Evolutionary conservation across 495 filamentous ascomycete genomes (phyloP), one percentile per base, ranked within the genome.

Genomic region (Cryomyces minteri): DNA sequence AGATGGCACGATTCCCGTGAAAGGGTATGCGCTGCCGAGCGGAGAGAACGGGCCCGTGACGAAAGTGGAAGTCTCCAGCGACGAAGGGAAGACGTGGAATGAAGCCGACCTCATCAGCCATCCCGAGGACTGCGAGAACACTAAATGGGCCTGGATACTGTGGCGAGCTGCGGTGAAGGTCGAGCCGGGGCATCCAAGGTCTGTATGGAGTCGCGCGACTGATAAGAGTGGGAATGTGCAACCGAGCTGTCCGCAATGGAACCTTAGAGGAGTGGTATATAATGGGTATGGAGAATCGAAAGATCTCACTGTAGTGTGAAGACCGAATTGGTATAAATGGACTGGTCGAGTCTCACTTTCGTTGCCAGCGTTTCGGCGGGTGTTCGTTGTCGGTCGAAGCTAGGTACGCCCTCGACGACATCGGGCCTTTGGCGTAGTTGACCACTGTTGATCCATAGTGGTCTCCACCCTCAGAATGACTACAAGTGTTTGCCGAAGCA

Each of bases 251-350:
- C 62, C 67, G 9, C 53, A 63, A 48, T 78, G 74, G 74, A 77
- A 76, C 55, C 54, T 71, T 41, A 62, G 76, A 39, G 75, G 76
- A 4, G 71, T 79, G 6, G 71, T 62, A 40, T 79, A 77, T 58
- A 71, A 72, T 58, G 75, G 71, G 10, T 79, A 70, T 59, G 75
- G 74, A 0, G 67, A 76, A 51, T 58, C 61, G 18, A 63, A 59
- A 38, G 61, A 66, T 33, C 44, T 77, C 6, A 53, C 47, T 6
- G 39, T 56, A 11, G 43, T n/a, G 25, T 53, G 38, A 44, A 39
- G 12, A 38, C 3, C 18, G 18, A 25, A 25, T 25, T 2, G 18
- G 18, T 25, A 2, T 25, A 25, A 62, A 79, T 2, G 18, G 18
- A 25, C 18, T 2, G 18, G 18, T 25, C 18, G 18, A 25, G 2